Conservation (phyloP, 192 early-diverging fungal genomes). For the Backusella tuberculispora region DNA sequence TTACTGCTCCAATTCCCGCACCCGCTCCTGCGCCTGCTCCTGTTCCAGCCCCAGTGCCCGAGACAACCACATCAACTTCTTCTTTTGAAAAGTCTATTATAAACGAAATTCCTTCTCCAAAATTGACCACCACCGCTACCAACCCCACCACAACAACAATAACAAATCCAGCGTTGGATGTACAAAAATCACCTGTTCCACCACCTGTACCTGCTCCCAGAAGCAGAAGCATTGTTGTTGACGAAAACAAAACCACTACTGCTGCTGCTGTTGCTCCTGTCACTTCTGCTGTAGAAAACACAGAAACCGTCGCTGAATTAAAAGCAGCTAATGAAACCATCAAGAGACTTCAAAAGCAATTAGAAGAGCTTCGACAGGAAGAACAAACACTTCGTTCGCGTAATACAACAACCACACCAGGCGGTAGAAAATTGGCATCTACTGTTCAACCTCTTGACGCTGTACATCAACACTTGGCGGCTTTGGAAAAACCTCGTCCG, state of each 20-base stretch:
- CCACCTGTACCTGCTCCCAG: background rate
- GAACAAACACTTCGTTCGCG: background rate
- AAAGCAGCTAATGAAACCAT: slow-evolving; percentile 2
- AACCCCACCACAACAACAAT: background rate
- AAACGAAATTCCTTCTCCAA: background rate
- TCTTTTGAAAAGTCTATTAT: background rate
- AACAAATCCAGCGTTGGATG: background rate
- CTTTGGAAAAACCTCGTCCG: slow-evolving; percentile 40
- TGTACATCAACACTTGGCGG: slow-evolving; percentile 41
- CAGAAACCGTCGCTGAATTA: background rate
- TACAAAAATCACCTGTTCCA: background rate
- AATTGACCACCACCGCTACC: background rate
- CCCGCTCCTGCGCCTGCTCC: background rate
- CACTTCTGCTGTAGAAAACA: background rate
- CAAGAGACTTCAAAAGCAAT: background rate
- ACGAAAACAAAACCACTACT: background rate
- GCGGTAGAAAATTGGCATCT: slow-evolving; percentile 11
- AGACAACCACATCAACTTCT: background rate
- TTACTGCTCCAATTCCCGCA: background rate
- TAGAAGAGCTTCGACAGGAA: background rate
- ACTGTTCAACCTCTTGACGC: slow-evolving; percentile 34
- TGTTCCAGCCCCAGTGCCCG: background rate
- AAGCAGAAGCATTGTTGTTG: background rate
- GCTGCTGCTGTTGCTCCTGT: background rate
- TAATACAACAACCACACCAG: background rate